These are phyloP conservation scores for Amphirosellinia nigrospora DNA, from an alignment of 495 filamentous ascomycete genomes.

Conservation along the genomic window DNA sequence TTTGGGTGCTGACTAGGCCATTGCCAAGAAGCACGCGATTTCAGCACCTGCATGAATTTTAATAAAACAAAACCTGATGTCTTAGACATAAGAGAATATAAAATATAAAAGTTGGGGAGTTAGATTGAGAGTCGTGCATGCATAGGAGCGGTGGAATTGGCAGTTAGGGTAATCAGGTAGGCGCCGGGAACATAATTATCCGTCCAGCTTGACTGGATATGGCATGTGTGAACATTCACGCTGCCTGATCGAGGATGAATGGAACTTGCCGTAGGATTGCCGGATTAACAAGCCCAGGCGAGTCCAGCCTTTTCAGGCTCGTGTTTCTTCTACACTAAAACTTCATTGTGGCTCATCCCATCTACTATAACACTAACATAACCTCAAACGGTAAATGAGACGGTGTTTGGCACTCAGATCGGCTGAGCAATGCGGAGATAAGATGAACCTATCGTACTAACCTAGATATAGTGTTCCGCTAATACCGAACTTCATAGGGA, in stretches of 20 bases:
- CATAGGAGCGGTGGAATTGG: too few species aligned
- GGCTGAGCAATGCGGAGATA: not conserved
- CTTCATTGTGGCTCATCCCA: not conserved
- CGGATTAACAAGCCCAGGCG: not conserved
- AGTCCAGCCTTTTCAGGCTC: not conserved
- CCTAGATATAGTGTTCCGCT: too few species aligned
- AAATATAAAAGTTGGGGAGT: too few species aligned
- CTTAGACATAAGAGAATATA: too few species aligned
- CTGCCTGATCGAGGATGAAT: not conserved
- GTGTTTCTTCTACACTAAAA: not conserved
- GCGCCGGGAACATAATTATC: not conserved
- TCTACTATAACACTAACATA: not conserved
- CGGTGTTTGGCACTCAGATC: not conserved
- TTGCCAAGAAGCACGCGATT: slow-evolving; percentile 11
- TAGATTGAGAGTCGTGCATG: not conserved
- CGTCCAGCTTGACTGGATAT: not conserved
- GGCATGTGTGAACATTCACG: not conserved
- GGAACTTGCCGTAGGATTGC: not conserved
- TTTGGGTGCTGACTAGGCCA: slow-evolving; percentile 8
- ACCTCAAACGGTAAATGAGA: slow-evolving; percentile 17
- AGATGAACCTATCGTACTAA: not conserved
- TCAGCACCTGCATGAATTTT: not conserved
- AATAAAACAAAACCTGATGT: not conserved
- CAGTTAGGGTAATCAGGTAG: too few species aligned
- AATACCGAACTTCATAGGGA: too few species aligned